A percentile compares a stretch with the other conserved stretches of the same genome.
Evolutionary conservation across 2,329 filamentous ascomycete species (phyloP).

Genomic region (Blastomyces silverae): DNA sequence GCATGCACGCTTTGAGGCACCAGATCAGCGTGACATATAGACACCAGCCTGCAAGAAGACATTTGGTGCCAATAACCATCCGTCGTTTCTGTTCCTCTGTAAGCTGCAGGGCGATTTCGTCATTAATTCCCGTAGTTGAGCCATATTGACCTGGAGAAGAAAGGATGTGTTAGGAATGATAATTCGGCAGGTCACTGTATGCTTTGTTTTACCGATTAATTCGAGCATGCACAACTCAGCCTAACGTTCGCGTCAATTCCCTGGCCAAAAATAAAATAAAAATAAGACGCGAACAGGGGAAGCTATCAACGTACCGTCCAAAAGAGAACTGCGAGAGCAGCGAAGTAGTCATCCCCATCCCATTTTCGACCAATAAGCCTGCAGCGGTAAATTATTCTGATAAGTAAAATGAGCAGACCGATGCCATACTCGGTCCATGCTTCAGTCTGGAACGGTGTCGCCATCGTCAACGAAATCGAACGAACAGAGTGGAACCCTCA

Average conservation of each 20-base stretch:
- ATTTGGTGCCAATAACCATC: conserved; percentile 33
- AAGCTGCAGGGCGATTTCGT: conserved; percentile 30
- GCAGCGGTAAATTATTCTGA: conserved; percentile 38
- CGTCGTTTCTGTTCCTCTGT: conserved; percentile 27
- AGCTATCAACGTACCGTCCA: conserved; percentile 31
- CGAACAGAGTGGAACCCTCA: background rate
- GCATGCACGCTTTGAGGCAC: conserved; percentile 40
- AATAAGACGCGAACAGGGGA: background rate
- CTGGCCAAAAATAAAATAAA: background rate
- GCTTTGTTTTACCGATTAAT: conserved; percentile 21
- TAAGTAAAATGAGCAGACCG: conserved; percentile 34
- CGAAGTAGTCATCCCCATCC: conserved; percentile 43
- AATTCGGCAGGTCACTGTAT: background rate
- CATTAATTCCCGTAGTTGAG: conserved; percentile 36
- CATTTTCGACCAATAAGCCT: conserved; percentile 38
- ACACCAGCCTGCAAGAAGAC: conserved; percentile 36
- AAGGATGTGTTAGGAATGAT: conserved; percentile 6
- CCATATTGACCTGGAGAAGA: conserved; percentile 32
- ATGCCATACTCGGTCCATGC: conserved; percentile 43
- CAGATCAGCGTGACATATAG: conserved; percentile 42
- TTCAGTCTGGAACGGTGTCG: conserved; percentile 40
- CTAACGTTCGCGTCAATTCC: conserved; percentile 13
- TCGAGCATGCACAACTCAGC: conserved; percentile 24
- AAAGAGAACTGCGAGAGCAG: conserved; percentile 33
- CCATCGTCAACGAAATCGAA: conserved; percentile 1